phyloP scores from a whole-genome alignment of 192 early-diverging fungal species.

The Tieghemiomyces parasiticus region DNA sequence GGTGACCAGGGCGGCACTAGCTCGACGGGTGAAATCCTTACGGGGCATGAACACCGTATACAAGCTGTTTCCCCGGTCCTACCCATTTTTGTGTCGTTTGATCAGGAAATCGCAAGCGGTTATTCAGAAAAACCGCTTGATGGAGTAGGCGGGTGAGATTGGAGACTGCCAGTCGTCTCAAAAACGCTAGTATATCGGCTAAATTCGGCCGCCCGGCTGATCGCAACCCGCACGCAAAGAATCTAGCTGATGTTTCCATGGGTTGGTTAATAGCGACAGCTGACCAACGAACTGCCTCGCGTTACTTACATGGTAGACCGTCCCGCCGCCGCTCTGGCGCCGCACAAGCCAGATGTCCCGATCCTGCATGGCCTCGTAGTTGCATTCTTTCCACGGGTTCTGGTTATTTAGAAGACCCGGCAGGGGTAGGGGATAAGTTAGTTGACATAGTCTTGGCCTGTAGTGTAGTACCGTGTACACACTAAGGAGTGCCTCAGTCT shows the following conservation, averaged over 20 bases:
- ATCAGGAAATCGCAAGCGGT: background rate
- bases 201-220: too few relatives aligned
- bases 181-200: too few relatives aligned
- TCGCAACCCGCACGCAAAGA: too few relatives aligned
- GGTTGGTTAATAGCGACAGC: too few relatives aligned
- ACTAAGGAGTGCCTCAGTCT: background rate
- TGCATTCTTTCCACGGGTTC: constrained; percentile 96
- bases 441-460: background rate
- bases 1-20: constrained; percentile 61
- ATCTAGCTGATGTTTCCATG: too few relatives aligned
- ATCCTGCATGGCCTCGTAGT: constrained; percentile 48
- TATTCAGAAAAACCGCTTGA: background rate
- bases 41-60: constrained; percentile 92
- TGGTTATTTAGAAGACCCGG: constrained; percentile 14
- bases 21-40: constrained; percentile 54
- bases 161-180: too few relatives aligned
- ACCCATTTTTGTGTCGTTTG: background rate
- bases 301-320: constrained; percentile 77
- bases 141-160: too few relatives aligned
- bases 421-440: constrained; percentile 3
- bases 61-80: constrained; percentile 91
- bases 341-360: constrained; percentile 69
- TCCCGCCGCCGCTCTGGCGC: constrained; percentile 80
- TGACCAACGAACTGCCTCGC: too few relatives aligned
- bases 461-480: background rate